Evolutionary conservation across 345 rosid genomes (phyloP), one percentile per base, ranked within the genome.

Genomic region (Salix dunnii): DNA sequence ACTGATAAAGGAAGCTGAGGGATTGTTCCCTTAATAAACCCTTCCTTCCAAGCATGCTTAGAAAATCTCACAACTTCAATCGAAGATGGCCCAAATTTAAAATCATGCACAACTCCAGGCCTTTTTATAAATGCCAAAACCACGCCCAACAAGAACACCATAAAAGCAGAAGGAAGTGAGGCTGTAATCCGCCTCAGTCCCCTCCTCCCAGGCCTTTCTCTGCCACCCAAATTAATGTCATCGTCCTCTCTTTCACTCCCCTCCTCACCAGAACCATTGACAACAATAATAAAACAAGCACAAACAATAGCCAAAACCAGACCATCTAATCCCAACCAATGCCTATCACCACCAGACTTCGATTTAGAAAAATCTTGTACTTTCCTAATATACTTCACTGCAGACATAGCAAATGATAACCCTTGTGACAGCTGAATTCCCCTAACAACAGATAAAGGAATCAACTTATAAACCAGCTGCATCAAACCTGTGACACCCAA

Each of bases 401-500:
- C 91, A 71, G 86, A 82, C 90, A 94, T 82, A 0, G 97, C 96
- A 82, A 92, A 94, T 0, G 93, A 84, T 49, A 94, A 80, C 72
- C 96, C 98, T 75, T 91, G 97, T 35, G 96, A 91, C 23, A 94
- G 72, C 70, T 94, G 97, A 79, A 94, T 92, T 62, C 98, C 96
- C 78, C 97, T 86, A 58, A 91, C 97, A 65, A 94, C 88, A 36
- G 91, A 77, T 12, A 91, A 51, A 72, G 97, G 98, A 63, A 91
- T 86, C 3, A 90, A 12, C 78, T 68, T 89, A 73, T 90, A 94
- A 61, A 83, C 91, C 1, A 86, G 65, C 71, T 87, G 88, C 98
- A 94, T 94, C 87, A 94, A 81, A 21, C 98, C 93, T 0, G 96
- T 89, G 31, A 80, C 84, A 2, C 96, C 98, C 43, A 92, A 79